Conservation (phyloP, 2,329 filamentous ascomycete genomes). For the Karstenula rhodostoma region DNA sequence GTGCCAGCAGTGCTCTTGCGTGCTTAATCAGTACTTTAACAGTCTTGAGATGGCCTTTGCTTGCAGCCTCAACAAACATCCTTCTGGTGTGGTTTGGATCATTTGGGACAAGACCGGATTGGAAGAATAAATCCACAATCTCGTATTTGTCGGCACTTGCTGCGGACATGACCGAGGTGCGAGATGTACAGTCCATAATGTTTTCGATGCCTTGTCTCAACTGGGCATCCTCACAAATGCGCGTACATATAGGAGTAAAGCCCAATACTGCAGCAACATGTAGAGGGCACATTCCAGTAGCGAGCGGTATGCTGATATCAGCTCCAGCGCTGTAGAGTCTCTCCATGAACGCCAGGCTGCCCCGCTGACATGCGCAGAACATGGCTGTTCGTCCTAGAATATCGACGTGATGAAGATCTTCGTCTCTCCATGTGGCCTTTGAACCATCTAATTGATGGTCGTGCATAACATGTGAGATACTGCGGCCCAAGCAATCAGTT, state of each 20-base stretch:
- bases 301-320: background rate
- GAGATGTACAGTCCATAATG: background rate
- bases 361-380: slow-evolving; percentile 5
- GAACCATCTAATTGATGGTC: background rate
- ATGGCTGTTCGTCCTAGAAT: slow-evolving; percentile 13
- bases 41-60: background rate
- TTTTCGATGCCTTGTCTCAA: background rate
- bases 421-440: background rate
- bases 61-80: background rate
- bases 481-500: slow-evolving; percentile 13
- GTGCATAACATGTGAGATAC: slow-evolving; percentile 3
- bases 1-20: too few relatives aligned
- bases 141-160: background rate
- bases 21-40: too few relatives aligned
- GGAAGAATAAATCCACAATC: slow-evolving; percentile 1
- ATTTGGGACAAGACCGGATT: background rate
- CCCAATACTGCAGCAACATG: slow-evolving; percentile 3
- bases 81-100: background rate
- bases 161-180: slow-evolving; percentile 4
- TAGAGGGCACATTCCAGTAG: slow-evolving; percentile 5
- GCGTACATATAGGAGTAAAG: background rate
- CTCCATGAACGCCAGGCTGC: background rate
- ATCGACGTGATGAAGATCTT: slow-evolving; percentile 4
- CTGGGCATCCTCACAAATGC: background rate
- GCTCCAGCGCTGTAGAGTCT: background rate